phyloP scores from a whole-genome alignment of 2,329 filamentous ascomycete species.

The Aspergillus tubingensis region DNA sequence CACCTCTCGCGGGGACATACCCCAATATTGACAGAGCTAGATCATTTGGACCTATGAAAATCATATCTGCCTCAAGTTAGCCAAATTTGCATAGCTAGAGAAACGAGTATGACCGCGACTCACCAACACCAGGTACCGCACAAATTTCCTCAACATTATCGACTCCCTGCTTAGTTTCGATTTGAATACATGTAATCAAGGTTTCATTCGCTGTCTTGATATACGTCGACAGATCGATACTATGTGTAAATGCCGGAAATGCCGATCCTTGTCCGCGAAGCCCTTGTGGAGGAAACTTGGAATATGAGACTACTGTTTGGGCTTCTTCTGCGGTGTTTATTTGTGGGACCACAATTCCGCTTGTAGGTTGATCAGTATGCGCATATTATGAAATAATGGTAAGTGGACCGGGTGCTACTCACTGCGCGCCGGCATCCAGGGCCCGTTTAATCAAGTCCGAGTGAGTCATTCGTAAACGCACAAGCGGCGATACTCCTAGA shows the following conservation, averaged over 20 bases:
- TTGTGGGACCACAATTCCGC: constrained; percentile 53
- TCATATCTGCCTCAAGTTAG: not conserved
- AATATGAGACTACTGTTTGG: constrained; percentile 22
- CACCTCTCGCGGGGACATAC: not conserved
- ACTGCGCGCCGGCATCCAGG: constrained; percentile 30
- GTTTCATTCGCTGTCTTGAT: constrained; percentile 37
- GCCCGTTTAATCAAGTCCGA: constrained; percentile 30
- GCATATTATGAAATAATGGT: not conserved
- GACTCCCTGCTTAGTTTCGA: constrained; percentile 42
- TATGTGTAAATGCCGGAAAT: constrained; percentile 42
- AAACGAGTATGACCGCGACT: not conserved
- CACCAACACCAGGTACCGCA: constrained; percentile 40
- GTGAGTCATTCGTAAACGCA: constrained; percentile 24
- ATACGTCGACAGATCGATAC: constrained; percentile 32
- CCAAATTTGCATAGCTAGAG: not conserved
- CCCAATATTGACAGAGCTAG: not conserved
- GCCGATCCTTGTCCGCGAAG: constrained; percentile 33
- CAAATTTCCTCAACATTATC: constrained; percentile 46
- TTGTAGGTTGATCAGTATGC: not conserved
- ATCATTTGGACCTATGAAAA: not conserved
- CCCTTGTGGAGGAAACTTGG: constrained; percentile 35
- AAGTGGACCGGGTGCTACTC: not conserved
- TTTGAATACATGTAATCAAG: constrained; percentile 41
- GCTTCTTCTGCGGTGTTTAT: constrained; percentile 55
- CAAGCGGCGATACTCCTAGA: constrained; percentile 27